Percentiles rank a stretch among this genome's conserved stretches.
phyloP scores from a whole-genome alignment of 768 basidiomycete genomes.

The Gymnopilus dilepis region DNA sequence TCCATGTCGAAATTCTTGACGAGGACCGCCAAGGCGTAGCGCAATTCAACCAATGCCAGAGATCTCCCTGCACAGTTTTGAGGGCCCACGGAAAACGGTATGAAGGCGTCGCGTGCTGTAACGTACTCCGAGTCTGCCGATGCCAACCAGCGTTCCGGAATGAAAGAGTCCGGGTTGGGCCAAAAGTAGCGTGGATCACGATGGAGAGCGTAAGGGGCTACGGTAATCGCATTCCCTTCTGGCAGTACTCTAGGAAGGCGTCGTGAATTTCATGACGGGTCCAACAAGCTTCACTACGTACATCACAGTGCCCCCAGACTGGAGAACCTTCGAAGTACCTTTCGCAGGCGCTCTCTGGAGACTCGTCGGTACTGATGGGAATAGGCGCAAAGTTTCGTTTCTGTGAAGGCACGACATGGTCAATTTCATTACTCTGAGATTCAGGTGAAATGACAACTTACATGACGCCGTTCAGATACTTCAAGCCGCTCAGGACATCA shows the following conservation, averaged over 20 bases:
- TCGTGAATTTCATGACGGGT: constrained; percentile 1
- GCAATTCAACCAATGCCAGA: constrained; percentile 41
- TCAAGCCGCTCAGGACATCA: constrained; percentile 25
- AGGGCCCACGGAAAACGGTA: constrained; percentile 49
- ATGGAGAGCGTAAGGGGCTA: constrained; percentile 40
- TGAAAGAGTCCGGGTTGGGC: constrained; percentile 38
- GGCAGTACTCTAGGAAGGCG: constrained; percentile 37
- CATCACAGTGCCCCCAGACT: constrained; percentile 24
- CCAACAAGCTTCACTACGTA: background rate
- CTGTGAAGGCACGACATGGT: constrained; percentile 19
- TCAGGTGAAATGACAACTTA: constrained; percentile 21
- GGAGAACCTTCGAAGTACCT: constrained; percentile 30
- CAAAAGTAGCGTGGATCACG: constrained; percentile 44
- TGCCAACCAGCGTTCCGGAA: constrained; percentile 43
- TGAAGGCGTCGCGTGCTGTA: constrained; percentile 34
- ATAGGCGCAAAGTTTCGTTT: constrained; percentile 41
- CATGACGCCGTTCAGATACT: constrained; percentile 38
- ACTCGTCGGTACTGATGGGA: constrained; percentile 39
- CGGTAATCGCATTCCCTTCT: constrained; percentile 34
- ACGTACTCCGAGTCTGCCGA: constrained; percentile 12
- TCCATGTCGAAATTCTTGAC: constrained; percentile 34
- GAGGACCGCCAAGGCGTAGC: constrained; percentile 31
- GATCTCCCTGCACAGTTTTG: constrained; percentile 52
- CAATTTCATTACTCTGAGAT: background rate
- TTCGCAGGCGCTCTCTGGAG: constrained; percentile 34